phyloP scores from a whole-genome alignment of 768 basidiomycete species.

The Leccinum rimulosum region DNA sequence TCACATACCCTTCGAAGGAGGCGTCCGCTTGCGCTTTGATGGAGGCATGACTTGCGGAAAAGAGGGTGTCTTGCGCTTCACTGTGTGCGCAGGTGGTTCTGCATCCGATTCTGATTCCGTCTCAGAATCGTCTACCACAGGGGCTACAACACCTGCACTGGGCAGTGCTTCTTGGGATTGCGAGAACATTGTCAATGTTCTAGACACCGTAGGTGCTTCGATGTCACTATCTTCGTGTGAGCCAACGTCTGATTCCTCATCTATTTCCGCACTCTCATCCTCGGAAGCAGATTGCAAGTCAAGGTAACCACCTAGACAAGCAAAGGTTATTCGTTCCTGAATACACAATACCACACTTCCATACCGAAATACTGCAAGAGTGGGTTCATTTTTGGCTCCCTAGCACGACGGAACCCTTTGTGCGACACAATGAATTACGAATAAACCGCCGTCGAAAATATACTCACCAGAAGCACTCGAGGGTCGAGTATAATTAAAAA shows the following conservation, averaged over 20 bases:
- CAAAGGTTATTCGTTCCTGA: neutral
- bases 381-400: slow-evolving; percentile 35
- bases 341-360: neutral
- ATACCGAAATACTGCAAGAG: slow-evolving; percentile 50
- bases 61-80: slow-evolving; percentile 29
- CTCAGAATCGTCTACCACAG: slow-evolving; percentile 24
- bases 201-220: slow-evolving; percentile 23
- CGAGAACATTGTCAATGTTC: slow-evolving; percentile 15
- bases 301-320: slow-evolving; percentile 37
- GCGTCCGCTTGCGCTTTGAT: slow-evolving; percentile 19
- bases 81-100: slow-evolving; percentile 4
- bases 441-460: neutral
- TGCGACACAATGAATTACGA: neutral
- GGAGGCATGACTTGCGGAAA: slow-evolving; percentile 6
- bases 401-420: slow-evolving; percentile 2
- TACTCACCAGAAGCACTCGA: slow-evolving; percentile 15
- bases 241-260: slow-evolving; percentile 17
- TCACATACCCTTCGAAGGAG: slow-evolving; percentile 19
- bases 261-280: slow-evolving; percentile 23
- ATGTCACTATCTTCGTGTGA: slow-evolving; percentile 27
- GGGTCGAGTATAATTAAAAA: slow-evolving; percentile 1
- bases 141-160: neutral
- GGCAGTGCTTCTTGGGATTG: slow-evolving; percentile 6
- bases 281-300: slow-evolving; percentile 55
- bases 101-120: slow-evolving; percentile 35